Evolutionary conservation across 352 stramenopile species (phyloP), one percentile per base, ranked within the genome.

Genomic region (Phytophthora brassicae): DNA sequence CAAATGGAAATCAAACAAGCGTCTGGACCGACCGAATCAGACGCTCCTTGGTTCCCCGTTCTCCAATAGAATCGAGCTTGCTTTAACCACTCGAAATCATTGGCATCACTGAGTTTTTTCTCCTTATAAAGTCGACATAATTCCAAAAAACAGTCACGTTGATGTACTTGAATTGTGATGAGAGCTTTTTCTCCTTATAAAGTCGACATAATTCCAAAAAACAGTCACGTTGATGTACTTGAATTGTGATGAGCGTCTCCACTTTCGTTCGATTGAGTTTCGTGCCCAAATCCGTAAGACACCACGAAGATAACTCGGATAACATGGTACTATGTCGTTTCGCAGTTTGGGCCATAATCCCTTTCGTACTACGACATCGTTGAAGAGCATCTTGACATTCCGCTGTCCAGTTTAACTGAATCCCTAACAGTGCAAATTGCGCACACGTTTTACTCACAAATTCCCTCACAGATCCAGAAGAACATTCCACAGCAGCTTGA

Each of bases 1-100:
- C 81, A 90, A 66, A 99, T 98, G 16, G 88, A 94, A 56, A 99
- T 98, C 20, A 98, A 74, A 50, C 92, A 97, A 13, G 92, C 83
- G 46, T 97, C 96, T 22, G 97, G 77, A 16, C 86, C 88, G 20
- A 92, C 90, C 19, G 86, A 74, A 56, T 98, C 93, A 60, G 96
- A 90, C 7, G 76, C 76, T 28, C 79, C 82, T 54, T 77, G 61
- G 22, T 47, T 33, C 4, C 65, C 57, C 13, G 67, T 41, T 33
- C 73, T 71, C 81, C 82, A 94, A 54, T 94, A 92, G 50, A 92
- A 86, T 12, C 84, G 83, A 26, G 79, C 81, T 60, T 92, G 84
- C 42, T 94, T 94, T 12, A 90, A 67, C 84, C 84, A 94, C 50
- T 94, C 84, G 54, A 94, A 94, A 56, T 94, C 82, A 48, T 80